phyloP scores from a whole-genome alignment of 140 eudicot genomes.

The Anethum foeniculum region DNA sequence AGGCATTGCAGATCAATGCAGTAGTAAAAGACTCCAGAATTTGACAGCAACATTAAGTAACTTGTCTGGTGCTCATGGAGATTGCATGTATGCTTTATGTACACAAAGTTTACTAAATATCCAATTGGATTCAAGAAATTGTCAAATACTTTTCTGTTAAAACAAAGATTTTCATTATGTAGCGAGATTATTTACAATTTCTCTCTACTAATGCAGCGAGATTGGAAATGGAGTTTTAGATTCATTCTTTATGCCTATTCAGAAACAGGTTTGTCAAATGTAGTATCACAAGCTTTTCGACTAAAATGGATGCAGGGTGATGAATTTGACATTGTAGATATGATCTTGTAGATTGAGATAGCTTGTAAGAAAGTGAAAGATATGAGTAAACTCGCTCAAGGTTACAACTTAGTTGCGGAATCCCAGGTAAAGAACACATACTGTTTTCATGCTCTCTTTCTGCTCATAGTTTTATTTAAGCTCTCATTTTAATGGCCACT shows the following conservation, averaged over 20 bases:
- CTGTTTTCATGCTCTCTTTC: background rate
- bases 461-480: background rate
- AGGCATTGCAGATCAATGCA: conserved; percentile 6
- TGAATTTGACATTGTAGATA: background rate
- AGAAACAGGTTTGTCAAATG: conserved; percentile 45
- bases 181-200: background rate
- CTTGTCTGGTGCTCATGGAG: conserved; percentile 62
- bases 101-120: background rate
- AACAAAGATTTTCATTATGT: background rate
- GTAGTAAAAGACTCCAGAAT: conserved; percentile 29
- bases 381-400: conserved; percentile 72
- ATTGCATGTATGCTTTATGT: conserved; percentile 54
- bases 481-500: background rate
- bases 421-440: conserved; percentile 58
- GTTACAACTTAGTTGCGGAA: conserved; percentile 82
- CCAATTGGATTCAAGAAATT: background rate
- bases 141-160: background rate
- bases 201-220: conserved; percentile 40
- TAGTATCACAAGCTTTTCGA: background rate
- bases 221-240: conserved; percentile 78
- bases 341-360: conserved; percentile 41
- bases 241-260: conserved; percentile 89
- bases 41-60: conserved; percentile 53
- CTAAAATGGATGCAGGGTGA: background rate
- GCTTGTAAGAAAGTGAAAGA: conserved; percentile 91